phyloP scores from a whole-genome alignment of 257 asterid genomes.

The Mentha longifolia region DNA sequence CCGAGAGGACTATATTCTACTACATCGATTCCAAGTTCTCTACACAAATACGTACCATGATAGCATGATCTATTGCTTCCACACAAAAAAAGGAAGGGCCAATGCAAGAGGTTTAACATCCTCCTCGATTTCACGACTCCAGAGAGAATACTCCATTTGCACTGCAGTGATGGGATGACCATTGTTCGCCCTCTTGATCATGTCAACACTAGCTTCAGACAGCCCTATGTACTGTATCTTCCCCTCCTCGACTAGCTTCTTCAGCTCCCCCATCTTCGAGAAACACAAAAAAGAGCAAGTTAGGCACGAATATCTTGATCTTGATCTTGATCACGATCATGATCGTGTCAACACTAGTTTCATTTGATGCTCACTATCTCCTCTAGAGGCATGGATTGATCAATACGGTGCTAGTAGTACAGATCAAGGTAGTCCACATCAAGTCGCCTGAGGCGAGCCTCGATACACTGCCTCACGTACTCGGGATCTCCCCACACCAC shows the following conservation, averaged over 20 bases:
- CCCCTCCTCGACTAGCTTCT: no score
- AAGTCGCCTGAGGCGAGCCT: slow-evolving; percentile 57
- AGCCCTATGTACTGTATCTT: slow-evolving; percentile 57
- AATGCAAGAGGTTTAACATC: slow-evolving; percentile 58
- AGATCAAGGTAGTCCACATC: slow-evolving; percentile 62
- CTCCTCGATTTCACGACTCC: slow-evolving; percentile 59
- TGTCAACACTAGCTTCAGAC: slow-evolving; percentile 61
- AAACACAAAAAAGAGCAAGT: no score
- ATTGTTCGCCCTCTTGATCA: slow-evolving; percentile 58
- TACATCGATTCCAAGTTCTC: slow-evolving; percentile 58
- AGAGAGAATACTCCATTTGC: slow-evolving; percentile 68
- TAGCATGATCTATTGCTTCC: no score
- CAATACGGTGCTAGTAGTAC: slow-evolving; percentile 54
- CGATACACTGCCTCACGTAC: slow-evolving; percentile 52
- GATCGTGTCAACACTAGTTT: background rate
- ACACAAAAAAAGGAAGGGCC: no score
- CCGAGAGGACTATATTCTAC: slow-evolving; percentile 65
- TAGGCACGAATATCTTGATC: no score
- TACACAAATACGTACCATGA: no score
- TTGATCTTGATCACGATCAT: no score
- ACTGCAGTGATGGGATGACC: slow-evolving; percentile 63
- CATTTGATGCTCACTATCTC: slow-evolving; percentile 52
- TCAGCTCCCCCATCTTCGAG: slow-evolving; percentile 48
- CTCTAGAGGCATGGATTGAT: slow-evolving; percentile 56
- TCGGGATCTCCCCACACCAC: slow-evolving; percentile 53